Percentiles rank a stretch among this genome's conserved stretches.
phyloP scores from a whole-genome alignment of 352 stramenopile species.

The Phytophthora niederhauseri region DNA sequence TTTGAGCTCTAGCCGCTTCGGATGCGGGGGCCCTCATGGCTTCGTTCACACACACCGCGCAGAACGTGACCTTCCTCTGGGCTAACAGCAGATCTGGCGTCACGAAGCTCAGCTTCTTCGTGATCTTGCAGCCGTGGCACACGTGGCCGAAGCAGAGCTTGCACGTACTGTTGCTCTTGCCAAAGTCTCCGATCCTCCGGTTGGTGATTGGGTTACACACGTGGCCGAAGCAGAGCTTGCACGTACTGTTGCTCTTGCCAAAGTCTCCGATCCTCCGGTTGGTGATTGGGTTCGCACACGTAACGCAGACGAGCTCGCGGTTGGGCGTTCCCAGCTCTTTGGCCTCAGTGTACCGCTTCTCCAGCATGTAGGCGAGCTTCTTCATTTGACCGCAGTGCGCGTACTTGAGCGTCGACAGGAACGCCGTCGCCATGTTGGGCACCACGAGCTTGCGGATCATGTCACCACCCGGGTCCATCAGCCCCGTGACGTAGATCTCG shows the following conservation, averaged over 20 bases:
- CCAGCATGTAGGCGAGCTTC: slow-evolving; percentile 47
- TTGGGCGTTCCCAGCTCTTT: slow-evolving; percentile 38
- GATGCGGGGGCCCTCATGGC: slow-evolving; percentile 30
- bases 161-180: slow-evolving; percentile 40
- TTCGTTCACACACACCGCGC: slow-evolving; percentile 38
- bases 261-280: slow-evolving; percentile 32
- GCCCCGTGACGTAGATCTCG: slow-evolving; percentile 43
- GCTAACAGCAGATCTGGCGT: slow-evolving; percentile 37
- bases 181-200: slow-evolving; percentile 31
- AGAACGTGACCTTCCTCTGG: slow-evolving; percentile 45
- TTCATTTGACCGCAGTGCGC: slow-evolving; percentile 53
- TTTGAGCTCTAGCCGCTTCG: slow-evolving; percentile 34
- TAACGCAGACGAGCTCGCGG: slow-evolving; percentile 37
- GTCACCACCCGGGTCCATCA: slow-evolving; percentile 44
- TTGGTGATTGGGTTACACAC: slow-evolving; percentile 43
- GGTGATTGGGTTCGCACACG: slow-evolving; percentile 29
- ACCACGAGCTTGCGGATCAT: slow-evolving; percentile 43
- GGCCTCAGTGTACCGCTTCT: slow-evolving; percentile 35
- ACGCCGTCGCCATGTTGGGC: slow-evolving; percentile 36
- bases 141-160: slow-evolving; percentile 41
- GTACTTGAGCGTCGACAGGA: slow-evolving; percentile 42
- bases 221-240: slow-evolving; percentile 40
- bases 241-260: slow-evolving; percentile 39
- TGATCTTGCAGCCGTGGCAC: slow-evolving; percentile 42
- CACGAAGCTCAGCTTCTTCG: slow-evolving; percentile 46